Percentiles rank a stretch among this genome's conserved stretches.
phyloP scores from a whole-genome alignment of 2,329 filamentous ascomycete genomes.

The Byssothecium circinans region DNA sequence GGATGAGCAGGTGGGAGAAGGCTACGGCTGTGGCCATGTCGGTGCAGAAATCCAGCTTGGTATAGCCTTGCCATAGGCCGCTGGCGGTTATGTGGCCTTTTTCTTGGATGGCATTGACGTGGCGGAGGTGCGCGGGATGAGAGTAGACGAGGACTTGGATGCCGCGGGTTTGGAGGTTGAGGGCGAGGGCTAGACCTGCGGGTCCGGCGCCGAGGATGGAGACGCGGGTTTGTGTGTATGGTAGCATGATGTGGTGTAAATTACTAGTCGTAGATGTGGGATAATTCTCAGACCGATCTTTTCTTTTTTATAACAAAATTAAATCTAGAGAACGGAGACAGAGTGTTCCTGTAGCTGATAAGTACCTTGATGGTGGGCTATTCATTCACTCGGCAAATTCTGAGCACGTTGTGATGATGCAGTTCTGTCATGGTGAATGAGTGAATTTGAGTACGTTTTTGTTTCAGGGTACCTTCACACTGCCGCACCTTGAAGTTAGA shows the following conservation, averaged over 20 bases:
- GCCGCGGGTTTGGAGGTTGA: neutral
- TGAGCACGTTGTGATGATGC: too few species aligned
- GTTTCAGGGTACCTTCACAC: too few species aligned
- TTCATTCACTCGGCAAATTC: too few species aligned
- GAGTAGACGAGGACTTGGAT: neutral
- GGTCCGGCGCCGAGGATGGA: constrained; percentile 1
- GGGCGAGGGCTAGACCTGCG: neutral
- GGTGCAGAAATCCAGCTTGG: neutral
- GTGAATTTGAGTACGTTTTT: too few species aligned
- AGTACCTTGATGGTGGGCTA: too few species aligned
- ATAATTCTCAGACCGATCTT: too few species aligned
- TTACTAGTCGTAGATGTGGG: too few species aligned
- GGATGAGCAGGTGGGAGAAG: constrained; percentile 22
- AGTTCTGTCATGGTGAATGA: too few species aligned
- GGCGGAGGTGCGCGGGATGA: neutral
- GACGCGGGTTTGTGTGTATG: neutral
- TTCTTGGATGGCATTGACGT: neutral
- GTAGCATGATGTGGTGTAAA: neutral
- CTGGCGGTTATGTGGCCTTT: neutral
- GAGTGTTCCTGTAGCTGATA: too few species aligned
- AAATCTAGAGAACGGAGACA: too few species aligned
- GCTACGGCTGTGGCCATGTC: constrained; percentile 21
- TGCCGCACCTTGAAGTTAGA: too few species aligned
- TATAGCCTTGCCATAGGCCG: neutral
- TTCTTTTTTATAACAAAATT: too few species aligned